Percentiles rank a stretch among this genome's conserved stretches.
These are phyloP conservation scores for Dictyostelium citrinum DNA, from an alignment of 78 protist species.

Conservation along the genomic window DNA sequence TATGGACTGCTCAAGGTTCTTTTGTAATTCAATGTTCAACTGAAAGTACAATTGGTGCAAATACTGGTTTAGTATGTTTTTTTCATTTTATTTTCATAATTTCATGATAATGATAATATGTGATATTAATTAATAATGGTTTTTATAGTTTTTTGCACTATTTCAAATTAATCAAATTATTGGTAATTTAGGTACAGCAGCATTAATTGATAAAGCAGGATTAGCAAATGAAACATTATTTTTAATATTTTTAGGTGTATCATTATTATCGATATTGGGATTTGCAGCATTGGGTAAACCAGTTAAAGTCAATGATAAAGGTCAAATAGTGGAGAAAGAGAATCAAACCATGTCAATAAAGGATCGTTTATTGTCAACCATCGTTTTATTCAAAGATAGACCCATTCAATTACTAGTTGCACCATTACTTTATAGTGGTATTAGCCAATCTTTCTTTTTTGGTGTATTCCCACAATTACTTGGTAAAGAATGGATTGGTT, in stretches of 20 bases:
- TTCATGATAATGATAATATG: too few relatives aligned
- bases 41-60: constrained; percentile 35
- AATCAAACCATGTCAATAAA: not conserved
- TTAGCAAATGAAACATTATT: not conserved
- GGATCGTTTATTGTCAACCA: constrained; percentile 13
- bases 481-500: constrained; percentile 12
- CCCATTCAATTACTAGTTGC: constrained; percentile 27
- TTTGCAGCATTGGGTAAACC: constrained; percentile 29
- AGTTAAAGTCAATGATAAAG: not conserved
- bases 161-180: constrained; percentile 53
- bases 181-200: constrained; percentile 49
- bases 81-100: too few relatives aligned
- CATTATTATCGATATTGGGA: constrained; percentile 2
- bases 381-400: constrained; percentile 19
- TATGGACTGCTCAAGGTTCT: constrained; percentile 78
- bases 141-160: constrained; percentile 53
- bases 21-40: constrained; percentile 69
- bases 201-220: not conserved
- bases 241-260: constrained; percentile 1
- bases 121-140: too few relatives aligned
- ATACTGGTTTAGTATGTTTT: constrained; percentile 58
- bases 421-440: constrained; percentile 59
- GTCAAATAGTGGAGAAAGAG: not conserved
- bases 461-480: constrained; percentile 46
- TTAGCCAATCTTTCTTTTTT: constrained; percentile 62